A percentile compares a stretch with the other conserved stretches of the same genome.
phyloP scores from a whole-genome alignment of 208 protist species.

The Strigomonas galati region DNA sequence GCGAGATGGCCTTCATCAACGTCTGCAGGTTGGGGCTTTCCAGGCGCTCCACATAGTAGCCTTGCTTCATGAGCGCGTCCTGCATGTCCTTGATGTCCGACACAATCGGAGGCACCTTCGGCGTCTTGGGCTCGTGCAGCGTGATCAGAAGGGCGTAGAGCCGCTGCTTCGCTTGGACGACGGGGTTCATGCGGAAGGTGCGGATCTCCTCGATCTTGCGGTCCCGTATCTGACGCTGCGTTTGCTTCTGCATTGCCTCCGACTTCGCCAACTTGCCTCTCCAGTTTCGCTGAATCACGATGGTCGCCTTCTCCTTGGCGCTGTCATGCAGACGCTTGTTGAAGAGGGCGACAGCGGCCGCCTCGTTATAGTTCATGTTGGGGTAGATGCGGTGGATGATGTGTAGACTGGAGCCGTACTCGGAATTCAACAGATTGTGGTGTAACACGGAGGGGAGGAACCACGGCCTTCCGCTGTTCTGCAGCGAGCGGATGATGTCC shows the following conservation, averaged over 20 bases:
- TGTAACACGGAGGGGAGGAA: constrained; percentile 71
- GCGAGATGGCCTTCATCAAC: constrained; percentile 55
- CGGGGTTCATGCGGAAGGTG: constrained; percentile 54
- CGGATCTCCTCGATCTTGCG: constrained; percentile 78
- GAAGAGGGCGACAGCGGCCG: constrained; percentile 68
- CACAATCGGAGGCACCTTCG: constrained; percentile 44
- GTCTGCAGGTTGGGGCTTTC: constrained; percentile 37
- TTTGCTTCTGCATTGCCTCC: constrained; percentile 26
- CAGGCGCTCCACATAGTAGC: constrained; percentile 70
- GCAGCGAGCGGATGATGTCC: constrained; percentile 58
- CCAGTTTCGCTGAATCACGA: constrained; percentile 86
- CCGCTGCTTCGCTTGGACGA: constrained; percentile 56
- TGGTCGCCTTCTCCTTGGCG: constrained; percentile 54
- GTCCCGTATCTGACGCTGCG: constrained; percentile 50
- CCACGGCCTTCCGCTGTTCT: constrained; percentile 71
- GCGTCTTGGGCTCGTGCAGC: constrained; percentile 45
- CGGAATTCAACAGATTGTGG: constrained; percentile 71
- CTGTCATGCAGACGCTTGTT: constrained; percentile 58
- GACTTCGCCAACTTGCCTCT: constrained; percentile 41
- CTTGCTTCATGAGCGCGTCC: constrained; percentile 57
- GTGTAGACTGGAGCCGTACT: constrained; percentile 75
- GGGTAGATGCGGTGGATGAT: constrained; percentile 66
- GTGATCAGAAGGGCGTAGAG: constrained; percentile 75
- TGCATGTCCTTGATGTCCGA: constrained; percentile 32
- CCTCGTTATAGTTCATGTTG: constrained; percentile 56